Evolutionary conservation across 2,329 filamentous ascomycete species (phyloP), one percentile per base, ranked within the genome.

Genomic region (Fusarium albidum): DNA sequence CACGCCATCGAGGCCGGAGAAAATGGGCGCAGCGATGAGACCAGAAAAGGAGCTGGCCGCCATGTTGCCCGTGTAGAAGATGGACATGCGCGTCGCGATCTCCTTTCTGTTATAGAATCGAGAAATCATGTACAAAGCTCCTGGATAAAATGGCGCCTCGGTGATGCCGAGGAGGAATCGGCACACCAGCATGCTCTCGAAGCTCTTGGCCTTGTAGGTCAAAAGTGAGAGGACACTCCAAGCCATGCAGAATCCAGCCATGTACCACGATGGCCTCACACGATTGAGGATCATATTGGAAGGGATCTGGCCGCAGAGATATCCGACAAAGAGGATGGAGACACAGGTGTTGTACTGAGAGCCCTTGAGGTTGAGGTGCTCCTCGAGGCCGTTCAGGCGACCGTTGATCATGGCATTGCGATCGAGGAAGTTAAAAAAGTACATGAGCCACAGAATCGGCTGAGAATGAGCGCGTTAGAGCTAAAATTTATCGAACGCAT

Each of bases 331-430:
- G 0, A 73, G 65, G 28, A 73, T 70, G 0, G 71, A 73, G 14
- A 73, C 69, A 31, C 69, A 72, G 0, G 70, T 71, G 45, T 71
- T 69, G 52, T 71, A 71, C 45, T 71, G 59, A 3, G 50, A 53
- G 7, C 76, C 77, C 1, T 68, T 68, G 39, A 86, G 69, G 3
- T 73, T 69, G 3, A 86, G 68, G 39, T 85, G 79, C 9, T 77
- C 73, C 42, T 83, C 78, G 4, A 86, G 68, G 1, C 80, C 80
- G 49, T 82, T 79, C 27, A 86, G 64, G 15, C 78, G 74, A 4
- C 83, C 83, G 17, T 82, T 80, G 3, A 83, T 82, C 60, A 85
- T 83, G 37, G 84, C 81, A 49, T 82, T 82, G 13, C 79, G 71
- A 56, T 83, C 79, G n/a, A 80, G 68, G 34, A 73, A 73, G 40